Conservation (phyloP, 768 basidiomycete species). For the Lepiota brunneoincarnata region DNA sequence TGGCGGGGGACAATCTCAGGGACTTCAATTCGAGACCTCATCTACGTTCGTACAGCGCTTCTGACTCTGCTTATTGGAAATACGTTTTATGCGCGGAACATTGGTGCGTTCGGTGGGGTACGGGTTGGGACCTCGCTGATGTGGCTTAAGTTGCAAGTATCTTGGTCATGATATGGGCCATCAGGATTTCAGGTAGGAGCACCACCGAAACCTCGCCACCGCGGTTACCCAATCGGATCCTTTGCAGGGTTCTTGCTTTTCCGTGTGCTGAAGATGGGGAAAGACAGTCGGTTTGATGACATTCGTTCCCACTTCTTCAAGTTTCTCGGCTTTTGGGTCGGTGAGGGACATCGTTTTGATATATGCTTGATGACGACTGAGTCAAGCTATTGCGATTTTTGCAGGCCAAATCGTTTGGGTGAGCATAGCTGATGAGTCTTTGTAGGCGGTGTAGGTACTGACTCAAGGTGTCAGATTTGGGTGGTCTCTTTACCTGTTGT, state of each 20-base stretch:
- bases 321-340: conserved; percentile 43
- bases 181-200: conserved; percentile 46
- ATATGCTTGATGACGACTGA: background rate
- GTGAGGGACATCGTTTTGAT: background rate
- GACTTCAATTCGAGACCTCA: background rate
- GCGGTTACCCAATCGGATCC: background rate
- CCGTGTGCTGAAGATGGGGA: conserved; percentile 67
- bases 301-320: conserved; percentile 65
- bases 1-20: background rate
- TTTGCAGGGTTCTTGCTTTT: conserved; percentile 57
- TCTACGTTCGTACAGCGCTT: conserved; percentile 37
- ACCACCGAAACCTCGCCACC: background rate
- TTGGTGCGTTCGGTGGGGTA: conserved; percentile 25
- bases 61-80: conserved; percentile 61
- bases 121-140: background rate
- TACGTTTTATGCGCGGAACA: conserved; percentile 57
- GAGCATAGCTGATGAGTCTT: background rate
- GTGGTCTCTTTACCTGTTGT: conserved; percentile 59
- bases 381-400: background rate
- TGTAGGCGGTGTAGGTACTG: conserved; percentile 21
- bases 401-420: conserved; percentile 17
- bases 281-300: conserved; percentile 65
- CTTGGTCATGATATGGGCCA: conserved; percentile 68
- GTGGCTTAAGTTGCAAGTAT: conserved; percentile 40
- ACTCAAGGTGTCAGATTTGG: conserved; percentile 67